A percentile compares a stretch with the other conserved stretches of the same genome.
Conservation (phyloP, 2,329 filamentous ascomycete genomes). For the Microcyclosporella mali region DNA sequence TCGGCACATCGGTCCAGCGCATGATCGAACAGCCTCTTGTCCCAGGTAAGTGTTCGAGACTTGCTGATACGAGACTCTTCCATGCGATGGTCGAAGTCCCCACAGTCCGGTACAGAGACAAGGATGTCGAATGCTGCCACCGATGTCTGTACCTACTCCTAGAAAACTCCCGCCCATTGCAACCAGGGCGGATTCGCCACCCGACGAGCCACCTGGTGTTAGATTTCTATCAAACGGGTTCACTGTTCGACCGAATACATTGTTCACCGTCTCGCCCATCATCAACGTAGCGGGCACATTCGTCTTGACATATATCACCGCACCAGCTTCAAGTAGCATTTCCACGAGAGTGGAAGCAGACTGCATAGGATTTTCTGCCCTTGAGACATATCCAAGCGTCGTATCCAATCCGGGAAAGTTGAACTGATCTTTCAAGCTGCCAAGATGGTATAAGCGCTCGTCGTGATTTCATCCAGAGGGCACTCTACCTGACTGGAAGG, state of each 20-base stretch:
- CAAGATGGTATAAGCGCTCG: too few relatives aligned
- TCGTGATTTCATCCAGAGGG: too few relatives aligned
- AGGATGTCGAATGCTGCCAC: slow-evolving; percentile 66
- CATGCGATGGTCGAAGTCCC: slow-evolving; percentile 31
- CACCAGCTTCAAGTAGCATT: slow-evolving; percentile 40
- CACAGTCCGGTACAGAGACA: slow-evolving; percentile 60
- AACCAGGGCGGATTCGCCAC: slow-evolving; percentile 58
- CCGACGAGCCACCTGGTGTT: slow-evolving; percentile 59
- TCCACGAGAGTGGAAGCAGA: slow-evolving; percentile 39
- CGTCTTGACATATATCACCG: slow-evolving; percentile 49
- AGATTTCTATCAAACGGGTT: slow-evolving; percentile 54
- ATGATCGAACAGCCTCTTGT: slow-evolving; percentile 32
- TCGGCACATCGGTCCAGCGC: slow-evolving; percentile 11
- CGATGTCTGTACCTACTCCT: slow-evolving; percentile 59
- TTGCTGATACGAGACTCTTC: slow-evolving; percentile 38
- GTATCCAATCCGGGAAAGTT: slow-evolving; percentile 12
- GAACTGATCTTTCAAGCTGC: slow-evolving; percentile 45
- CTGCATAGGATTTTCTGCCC: slow-evolving; percentile 25
- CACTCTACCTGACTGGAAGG: slow-evolving; percentile 38
- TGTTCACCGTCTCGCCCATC: slow-evolving; percentile 30
- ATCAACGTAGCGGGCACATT: slow-evolving; percentile 51
- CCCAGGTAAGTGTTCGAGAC: slow-evolving; percentile 37
- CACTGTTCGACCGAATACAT: slow-evolving; percentile 43
- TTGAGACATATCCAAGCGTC: slow-evolving; percentile 11
- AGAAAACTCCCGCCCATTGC: slow-evolving; percentile 53